Base-by-base conservation (phyloP, 257 asterid genomes). In the Cynanchum wilfordii region DNA sequence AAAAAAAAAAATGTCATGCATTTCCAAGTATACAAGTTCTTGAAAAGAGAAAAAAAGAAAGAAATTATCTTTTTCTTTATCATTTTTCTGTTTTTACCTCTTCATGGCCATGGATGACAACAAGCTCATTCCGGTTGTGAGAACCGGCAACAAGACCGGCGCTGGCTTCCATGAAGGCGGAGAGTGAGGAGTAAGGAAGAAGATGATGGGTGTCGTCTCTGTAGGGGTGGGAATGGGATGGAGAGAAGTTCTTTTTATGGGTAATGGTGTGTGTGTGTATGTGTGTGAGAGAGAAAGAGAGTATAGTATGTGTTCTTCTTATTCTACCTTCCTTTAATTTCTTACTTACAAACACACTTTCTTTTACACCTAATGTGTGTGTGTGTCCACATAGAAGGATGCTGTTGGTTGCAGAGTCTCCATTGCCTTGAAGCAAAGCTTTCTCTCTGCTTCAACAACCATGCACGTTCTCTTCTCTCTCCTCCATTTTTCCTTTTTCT, bases 91-190 rank as follows among this genome's bases (percentile, higher is more conserved):
- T n/a, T n/a, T 19, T 5, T 80, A 93, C 98, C 97, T 93, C 98
- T 79, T 93, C 98, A 29, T 93, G 98, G 71, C 97, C 97, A 36
- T 91, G 97, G 72, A 93, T 93, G 86, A 93, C 98, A 2, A 93
- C 94, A 5, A 93, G 97, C 80, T 93, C 98, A 71, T 93, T 93
- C 82, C 96, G 93, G 83, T 91, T 93, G 74, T 93, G 98, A 29
- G 98, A 93, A 78, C 98, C 98, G 7, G 98, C 98, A 5, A 93
- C 98, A 8, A 90, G 93, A 64, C 98, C 98, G 0, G 97, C 98
- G 42, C 91, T 85, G 73, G 98, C 98, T 87, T 93, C 97, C 98
- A 93, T 92, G 77, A 25, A 19, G 22, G 2, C 6, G 22, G n/a
- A 2, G 64, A 71, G 72, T 4, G 44, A 22, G 66, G 33, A 52